These are phyloP conservation scores for Pyrrhoderma lamaoense DNA, from an alignment of 1,284 basidiomycete genomes.

Conservation along the genomic window DNA sequence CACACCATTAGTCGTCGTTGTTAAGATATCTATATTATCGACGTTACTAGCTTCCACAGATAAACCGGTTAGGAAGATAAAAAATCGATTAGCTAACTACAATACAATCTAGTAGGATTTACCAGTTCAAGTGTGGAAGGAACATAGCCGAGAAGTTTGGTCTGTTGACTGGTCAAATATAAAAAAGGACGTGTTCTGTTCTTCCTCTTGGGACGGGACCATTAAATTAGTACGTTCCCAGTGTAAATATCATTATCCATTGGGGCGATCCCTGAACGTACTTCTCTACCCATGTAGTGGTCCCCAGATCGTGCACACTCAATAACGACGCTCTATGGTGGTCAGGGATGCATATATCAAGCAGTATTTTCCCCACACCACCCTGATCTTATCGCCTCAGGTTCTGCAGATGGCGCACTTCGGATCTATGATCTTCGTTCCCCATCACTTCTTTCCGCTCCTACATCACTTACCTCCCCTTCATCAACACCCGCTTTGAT, in stretches of 20 bases:
- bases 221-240: constrained; percentile 70
- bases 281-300: constrained; percentile 53
- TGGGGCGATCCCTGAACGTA: not conserved
- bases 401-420: constrained; percentile 79
- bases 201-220: constrained; percentile 88
- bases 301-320: constrained; percentile 74
- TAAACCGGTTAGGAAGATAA: too few species aligned
- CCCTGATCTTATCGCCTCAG: constrained; percentile 73
- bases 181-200: constrained; percentile 84
- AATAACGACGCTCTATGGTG: constrained; percentile 74
- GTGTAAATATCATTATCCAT: not conserved
- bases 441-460: constrained; percentile 33
- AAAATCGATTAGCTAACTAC: constrained; percentile 18
- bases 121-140: constrained; percentile 89
- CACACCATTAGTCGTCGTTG: too few species aligned
- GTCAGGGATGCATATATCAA: constrained; percentile 81
- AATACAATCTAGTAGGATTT: constrained; percentile 54
- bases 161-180: constrained; percentile 97
- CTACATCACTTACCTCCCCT: constrained; percentile 18
- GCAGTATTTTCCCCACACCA: constrained; percentile 89
- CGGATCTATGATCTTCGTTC: constrained; percentile 75
- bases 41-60: too few species aligned
- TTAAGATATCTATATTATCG: too few species aligned
- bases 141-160: constrained; percentile 89
- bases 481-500: constrained; percentile 16